These are phyloP conservation scores for Stenogyne calaminthoides DNA, from an alignment of 305 asterid species.

Conservation along the genomic window DNA sequence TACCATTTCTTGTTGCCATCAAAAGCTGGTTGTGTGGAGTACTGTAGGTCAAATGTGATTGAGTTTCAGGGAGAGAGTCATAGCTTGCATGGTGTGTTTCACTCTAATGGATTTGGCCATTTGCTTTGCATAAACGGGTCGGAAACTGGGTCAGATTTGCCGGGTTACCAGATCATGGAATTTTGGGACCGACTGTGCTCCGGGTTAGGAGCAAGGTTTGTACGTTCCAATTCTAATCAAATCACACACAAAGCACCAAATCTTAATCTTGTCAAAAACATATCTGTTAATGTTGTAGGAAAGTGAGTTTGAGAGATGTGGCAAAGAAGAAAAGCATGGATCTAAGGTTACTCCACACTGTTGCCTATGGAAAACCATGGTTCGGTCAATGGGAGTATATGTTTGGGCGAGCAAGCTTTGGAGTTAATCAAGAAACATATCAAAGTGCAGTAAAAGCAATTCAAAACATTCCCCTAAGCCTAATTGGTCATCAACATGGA, in stretches of 20 bases:
- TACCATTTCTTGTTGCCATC: slow-evolving; percentile 89
- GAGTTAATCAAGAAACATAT: slow-evolving; percentile 56
- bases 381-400: slow-evolving; percentile 82
- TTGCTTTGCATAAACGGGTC: slow-evolving; percentile 79
- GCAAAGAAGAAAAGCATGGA: slow-evolving; percentile 85
- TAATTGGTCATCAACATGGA: slow-evolving; percentile 54
- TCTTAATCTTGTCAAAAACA: neutral
- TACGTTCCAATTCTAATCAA: neutral
- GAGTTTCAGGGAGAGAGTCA: slow-evolving; percentile 61
- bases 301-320: slow-evolving; percentile 80
- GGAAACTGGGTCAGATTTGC: slow-evolving; percentile 61
- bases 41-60: slow-evolving; percentile 55
- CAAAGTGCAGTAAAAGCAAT: slow-evolving; percentile 61
- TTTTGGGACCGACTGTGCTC: slow-evolving; percentile 94
- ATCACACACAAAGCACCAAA: neutral
- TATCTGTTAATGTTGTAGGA: slow-evolving; percentile 42
- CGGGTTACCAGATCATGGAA: slow-evolving; percentile 88
- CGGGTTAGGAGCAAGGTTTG: slow-evolving; percentile 80
- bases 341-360: slow-evolving; percentile 64
- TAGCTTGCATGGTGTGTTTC: slow-evolving; percentile 85
- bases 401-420: slow-evolving; percentile 73
- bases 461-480: slow-evolving; percentile 60
- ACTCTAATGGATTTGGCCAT: slow-evolving; percentile 94
- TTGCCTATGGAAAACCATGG: slow-evolving; percentile 85
- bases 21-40: slow-evolving; percentile 39